Conservation (phyloP, 805 yeast genomes). For the Saccharomycopsis lassenensis region DNA sequence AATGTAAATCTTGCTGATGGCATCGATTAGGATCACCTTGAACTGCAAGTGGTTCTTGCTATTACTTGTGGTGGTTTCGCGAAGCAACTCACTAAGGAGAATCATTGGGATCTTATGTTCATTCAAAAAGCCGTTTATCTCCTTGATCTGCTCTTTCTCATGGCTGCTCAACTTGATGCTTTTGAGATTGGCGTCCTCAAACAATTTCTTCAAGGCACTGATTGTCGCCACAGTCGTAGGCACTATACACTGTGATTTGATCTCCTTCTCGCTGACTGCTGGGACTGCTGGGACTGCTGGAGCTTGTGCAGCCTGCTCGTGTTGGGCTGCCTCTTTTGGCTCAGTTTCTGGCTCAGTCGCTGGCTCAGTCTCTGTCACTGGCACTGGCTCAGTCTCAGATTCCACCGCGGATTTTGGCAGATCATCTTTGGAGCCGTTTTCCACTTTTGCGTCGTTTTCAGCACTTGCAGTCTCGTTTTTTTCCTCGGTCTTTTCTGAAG, state of each 20-base stretch:
- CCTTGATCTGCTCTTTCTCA: conserved; percentile 12
- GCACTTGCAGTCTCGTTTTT: no score
- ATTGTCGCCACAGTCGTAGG: conserved; percentile 11
- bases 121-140: conserved; percentile 1
- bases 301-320: neutral
- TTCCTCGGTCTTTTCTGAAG: no score
- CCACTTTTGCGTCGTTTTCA: no score
- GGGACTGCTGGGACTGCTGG: neutral
- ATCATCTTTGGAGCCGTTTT: no score
- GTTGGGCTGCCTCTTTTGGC: neutral
- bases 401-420: no score
- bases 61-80: neutral
- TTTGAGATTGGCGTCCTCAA: conserved; percentile 9
- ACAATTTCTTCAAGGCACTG: conserved; percentile 12
- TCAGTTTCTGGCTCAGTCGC: neutral
- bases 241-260: conserved; percentile 4
- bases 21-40: conserved; percentile 15
- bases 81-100: conserved; percentile 7
- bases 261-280: neutral
- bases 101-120: conserved; percentile 10
- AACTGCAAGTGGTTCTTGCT: conserved; percentile 11
- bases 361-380: neutral
- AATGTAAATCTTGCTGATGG: conserved; percentile 15
- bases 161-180: conserved; percentile 4
- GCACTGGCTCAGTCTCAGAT: no score